Evolutionary conservation across 2,329 filamentous ascomycete genomes (phyloP), one percentile per base, ranked within the genome.

Genomic region (Fonsecaea erecta): DNA sequence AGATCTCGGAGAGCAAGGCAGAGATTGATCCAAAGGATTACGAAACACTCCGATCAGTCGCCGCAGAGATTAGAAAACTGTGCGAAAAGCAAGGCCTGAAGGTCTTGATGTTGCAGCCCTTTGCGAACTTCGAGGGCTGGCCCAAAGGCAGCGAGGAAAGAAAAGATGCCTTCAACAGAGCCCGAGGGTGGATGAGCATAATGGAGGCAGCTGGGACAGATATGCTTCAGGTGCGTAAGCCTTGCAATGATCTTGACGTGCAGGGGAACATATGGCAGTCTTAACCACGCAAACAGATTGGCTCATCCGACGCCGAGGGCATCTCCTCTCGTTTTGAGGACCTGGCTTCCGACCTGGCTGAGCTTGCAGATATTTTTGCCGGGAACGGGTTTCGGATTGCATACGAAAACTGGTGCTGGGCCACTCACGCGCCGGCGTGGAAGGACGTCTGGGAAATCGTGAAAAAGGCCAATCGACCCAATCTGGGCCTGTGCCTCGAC

Each of bases 391-490:
- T 87, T 73, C 82, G 84, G 6, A 78, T 93, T 18, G 89, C 90
- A 0, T 93, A 93, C 70, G 90, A 93, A 77, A 92, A 93, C 73
- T 93, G 90, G 89, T 92, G 90, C 76, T 93, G 90, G 90, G 87
- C 87, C 0, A 91, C 89, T 0, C 84, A 87, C 55, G 88, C 89
- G 0, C 84, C 88, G 0, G 82, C 78, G 0, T 94, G 90, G 90
- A 84, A 83, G 68, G 82, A 88, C 55, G 87, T 88, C 0, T 93
- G 89, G 88, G 78, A 85, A 1, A 88, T 93, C 12, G 88, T 91
- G 3, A 73, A 84, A 67, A 81, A 80, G 52, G 88, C 88, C 1
- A 78, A 90, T 69, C 77, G 87, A 2, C 80, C 82, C 0, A 93
- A 93, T 66, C 80, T 92, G 11, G 90, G 90, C 0, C 78, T 93